Evolutionary conservation across 768 basidiomycete genomes (phyloP), one percentile per base, ranked within the genome.

Genomic region (Dendrothele bispora): DNA sequence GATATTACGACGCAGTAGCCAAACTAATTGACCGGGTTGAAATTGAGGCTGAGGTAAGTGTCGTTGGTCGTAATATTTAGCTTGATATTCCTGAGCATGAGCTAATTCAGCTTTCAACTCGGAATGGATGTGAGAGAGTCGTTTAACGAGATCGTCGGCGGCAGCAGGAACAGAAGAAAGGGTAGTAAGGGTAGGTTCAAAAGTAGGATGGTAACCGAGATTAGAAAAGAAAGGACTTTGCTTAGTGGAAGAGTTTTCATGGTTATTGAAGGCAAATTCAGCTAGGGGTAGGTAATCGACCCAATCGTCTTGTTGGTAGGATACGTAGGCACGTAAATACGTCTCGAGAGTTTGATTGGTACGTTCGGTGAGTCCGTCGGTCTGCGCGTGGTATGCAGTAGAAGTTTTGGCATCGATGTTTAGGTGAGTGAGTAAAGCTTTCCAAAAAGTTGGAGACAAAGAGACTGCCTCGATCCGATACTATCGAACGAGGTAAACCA

Each of bases 381-480:
- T 68, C 54, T 78, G 64, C 0, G 73, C 74, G 38, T 78, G 77
- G 51, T 70, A 78, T 0, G 71, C 69, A 0, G 72, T 73, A 2
- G 65, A 71, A 3, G 58, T 58, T 43, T 48, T 36, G 0, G 55
- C 20, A 27, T 46, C 20, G 12, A 60, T 54, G 26, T 43, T 24
- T 7, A 48, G 22, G 0, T 43, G 39, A 11, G 51, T 48, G 10
- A 43, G 29, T 1, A 55, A 43, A 17, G 51, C 49, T 35, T 46
- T 46, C 53, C 57, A 66, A 43, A 69, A 70, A 70, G 17, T 60
- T 44, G 2, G 71, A 69, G 6, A 67, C 48, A 41, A 74, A 74
- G 10, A 53, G 39, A 4, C 58, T 43, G 24, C 65, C 66, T 25
- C 61, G 56, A 51, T 71, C 68, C 7, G 63, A 70, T 17, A 69